Evolutionary conservation across 352 stramenopile genomes (phyloP).

Genomic region (Pythium graminicola): DNA sequence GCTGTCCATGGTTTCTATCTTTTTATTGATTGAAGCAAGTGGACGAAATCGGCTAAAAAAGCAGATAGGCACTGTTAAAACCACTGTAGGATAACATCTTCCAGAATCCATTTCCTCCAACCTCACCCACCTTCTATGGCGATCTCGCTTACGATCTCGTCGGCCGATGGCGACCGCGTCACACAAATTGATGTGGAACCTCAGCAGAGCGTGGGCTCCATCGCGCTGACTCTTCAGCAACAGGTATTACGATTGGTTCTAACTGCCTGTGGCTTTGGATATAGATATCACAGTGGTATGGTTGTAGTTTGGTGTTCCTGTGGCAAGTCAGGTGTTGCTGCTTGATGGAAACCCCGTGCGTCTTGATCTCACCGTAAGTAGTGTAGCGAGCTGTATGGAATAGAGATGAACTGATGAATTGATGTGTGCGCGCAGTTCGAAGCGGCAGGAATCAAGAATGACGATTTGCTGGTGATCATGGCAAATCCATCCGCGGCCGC

Average conservation of each 20-base stretch:
- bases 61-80: neutral
- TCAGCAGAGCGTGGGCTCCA: conserved; percentile 37
- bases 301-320: conserved; percentile 49
- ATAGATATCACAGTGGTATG: neutral
- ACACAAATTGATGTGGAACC: conserved; percentile 44
- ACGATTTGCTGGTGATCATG: conserved; percentile 71
- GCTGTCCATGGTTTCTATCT: conserved; percentile 8
- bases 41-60: neutral
- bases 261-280: neutral
- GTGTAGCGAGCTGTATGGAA: too few species aligned
- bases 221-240: conserved; percentile 44
- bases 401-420: too few species aligned
- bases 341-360: conserved; percentile 51
- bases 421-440: conserved; percentile 40
- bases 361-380: conserved; percentile 47
- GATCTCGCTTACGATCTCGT: conserved; percentile 55
- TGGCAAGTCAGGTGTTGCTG: conserved; percentile 46
- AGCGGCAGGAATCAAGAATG: conserved; percentile 53
- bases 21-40: conserved; percentile 7
- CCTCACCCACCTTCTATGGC: conserved; percentile 30
- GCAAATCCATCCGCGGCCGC: conserved; percentile 20
- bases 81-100: neutral
- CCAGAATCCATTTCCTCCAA: conserved; percentile 8
- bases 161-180: conserved; percentile 49
- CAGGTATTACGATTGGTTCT: too few species aligned